phyloP scores from a whole-genome alignment of 1,139 yeast genomes.

The Saccharomyces pastorianus region DNA sequence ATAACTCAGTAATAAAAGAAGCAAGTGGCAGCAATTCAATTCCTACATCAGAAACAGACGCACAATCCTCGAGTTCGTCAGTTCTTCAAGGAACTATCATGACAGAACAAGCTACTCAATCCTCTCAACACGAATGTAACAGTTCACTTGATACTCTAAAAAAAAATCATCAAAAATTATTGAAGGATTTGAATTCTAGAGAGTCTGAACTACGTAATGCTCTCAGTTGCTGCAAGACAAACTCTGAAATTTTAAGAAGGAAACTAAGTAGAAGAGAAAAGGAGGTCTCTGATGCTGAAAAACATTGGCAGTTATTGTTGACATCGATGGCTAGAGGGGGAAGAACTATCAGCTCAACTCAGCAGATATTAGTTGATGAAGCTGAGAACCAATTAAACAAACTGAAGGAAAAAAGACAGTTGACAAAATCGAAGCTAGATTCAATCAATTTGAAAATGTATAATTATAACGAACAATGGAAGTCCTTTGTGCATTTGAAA shows the following conservation, averaged over 20 bases:
- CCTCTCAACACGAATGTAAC: not conserved
- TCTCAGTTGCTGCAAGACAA: slow-evolving; percentile 12
- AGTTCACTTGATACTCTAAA: slow-evolving; percentile 3
- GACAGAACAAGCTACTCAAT: not conserved
- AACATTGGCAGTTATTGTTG: slow-evolving; percentile 11
- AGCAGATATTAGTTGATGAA: slow-evolving; percentile 16
- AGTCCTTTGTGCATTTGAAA: slow-evolving; percentile 11
- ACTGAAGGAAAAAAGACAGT: slow-evolving; percentile 11
- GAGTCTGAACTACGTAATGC: slow-evolving; percentile 12
- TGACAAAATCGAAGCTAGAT: slow-evolving; percentile 17
- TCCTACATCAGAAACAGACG: not conserved
- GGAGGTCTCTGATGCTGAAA: slow-evolving; percentile 12
- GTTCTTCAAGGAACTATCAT: not conserved
- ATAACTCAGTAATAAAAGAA: not conserved
- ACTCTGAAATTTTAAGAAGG: slow-evolving; percentile 13
- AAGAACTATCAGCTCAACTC: slow-evolving; percentile 9
- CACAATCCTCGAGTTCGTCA: not conserved
- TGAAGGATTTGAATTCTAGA: slow-evolving; percentile 4
- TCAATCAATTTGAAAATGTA: slow-evolving; percentile 11
- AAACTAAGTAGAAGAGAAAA: slow-evolving; percentile 19
- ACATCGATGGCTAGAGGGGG: slow-evolving; percentile 7
- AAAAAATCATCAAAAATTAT: slow-evolving; percentile 5
- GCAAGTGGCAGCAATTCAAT: not conserved
- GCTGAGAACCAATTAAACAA: slow-evolving; percentile 9
- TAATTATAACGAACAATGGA: slow-evolving; percentile 8